Conservation (phyloP, 2,329 filamentous ascomycete genomes). For the Pseudogymnoascus sp. region DNA sequence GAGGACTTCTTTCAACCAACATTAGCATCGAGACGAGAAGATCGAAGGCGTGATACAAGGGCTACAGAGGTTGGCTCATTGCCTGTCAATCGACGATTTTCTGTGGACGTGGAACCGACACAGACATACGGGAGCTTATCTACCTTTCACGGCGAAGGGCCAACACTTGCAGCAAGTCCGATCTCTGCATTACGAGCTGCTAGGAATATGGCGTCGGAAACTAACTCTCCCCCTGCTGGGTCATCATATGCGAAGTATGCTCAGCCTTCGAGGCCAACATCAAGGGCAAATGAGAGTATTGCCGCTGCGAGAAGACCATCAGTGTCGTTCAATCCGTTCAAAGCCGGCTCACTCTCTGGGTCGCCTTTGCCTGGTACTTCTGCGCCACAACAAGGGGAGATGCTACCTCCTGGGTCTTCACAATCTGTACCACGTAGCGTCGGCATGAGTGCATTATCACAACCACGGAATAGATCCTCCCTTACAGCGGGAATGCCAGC, state of each 20-base stretch:
- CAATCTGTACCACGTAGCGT: slow-evolving; percentile 44
- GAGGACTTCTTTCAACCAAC: slow-evolving; percentile 82
- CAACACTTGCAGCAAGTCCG: slow-evolving; percentile 71
- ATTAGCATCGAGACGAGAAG: slow-evolving; percentile 37
- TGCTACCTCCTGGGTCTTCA: slow-evolving; percentile 44
- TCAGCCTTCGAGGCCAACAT: slow-evolving; percentile 25
- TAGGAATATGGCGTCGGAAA: slow-evolving; percentile 52
- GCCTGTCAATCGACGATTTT: slow-evolving; percentile 50
- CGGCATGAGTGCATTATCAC: slow-evolving; percentile 43
- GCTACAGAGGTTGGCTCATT: slow-evolving; percentile 63
- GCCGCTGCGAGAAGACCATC: slow-evolving; percentile 62
- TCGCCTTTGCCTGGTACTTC: slow-evolving; percentile 54
- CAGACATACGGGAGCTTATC: slow-evolving; percentile 86
- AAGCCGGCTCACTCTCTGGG: slow-evolving; percentile 87
- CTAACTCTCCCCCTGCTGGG: slow-evolving; percentile 47
- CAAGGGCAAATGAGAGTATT: slow-evolving; percentile 41
- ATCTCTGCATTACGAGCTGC: slow-evolving; percentile 74
- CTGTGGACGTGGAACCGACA: slow-evolving; percentile 51
- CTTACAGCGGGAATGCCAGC: slow-evolving; percentile 69
- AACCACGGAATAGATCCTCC: slow-evolving; percentile 62
- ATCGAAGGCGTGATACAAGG: slow-evolving; percentile 32
- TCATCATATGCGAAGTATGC: slow-evolving; percentile 37
- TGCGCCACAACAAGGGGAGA: slow-evolving; percentile 21
- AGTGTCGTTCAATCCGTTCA: slow-evolving; percentile 91
- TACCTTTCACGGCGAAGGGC: slow-evolving; percentile 79